Conservation (phyloP, 345 rosid species). For the Dimocarpus longan region DNA sequence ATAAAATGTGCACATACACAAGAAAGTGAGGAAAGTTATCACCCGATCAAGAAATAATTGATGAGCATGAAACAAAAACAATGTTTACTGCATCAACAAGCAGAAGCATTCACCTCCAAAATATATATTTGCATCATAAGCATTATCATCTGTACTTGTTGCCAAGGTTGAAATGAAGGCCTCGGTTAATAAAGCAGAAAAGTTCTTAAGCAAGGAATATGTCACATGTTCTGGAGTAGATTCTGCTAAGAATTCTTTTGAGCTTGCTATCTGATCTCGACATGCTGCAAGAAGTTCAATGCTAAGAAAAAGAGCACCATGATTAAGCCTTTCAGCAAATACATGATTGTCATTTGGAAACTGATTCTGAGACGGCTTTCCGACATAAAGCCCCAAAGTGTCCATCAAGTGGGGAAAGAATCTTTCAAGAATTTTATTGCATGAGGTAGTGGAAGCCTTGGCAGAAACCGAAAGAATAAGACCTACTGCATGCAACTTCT, state of each 20-base stretch:
- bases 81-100: conserved; percentile 24
- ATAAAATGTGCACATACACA: neutral
- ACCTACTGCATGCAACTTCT: conserved; percentile 59
- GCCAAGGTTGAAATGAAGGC: conserved; percentile 48
- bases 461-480: conserved; percentile 66
- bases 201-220: conserved; percentile 54
- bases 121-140: conserved; percentile 40
- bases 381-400: conserved; percentile 47
- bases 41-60: neutral
- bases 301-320: conserved; percentile 73
- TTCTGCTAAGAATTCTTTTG: conserved; percentile 27
- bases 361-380: conserved; percentile 34
- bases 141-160: conserved; percentile 29
- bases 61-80: conserved; percentile 10
- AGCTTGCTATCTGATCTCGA: conserved; percentile 51
- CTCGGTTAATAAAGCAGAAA: conserved; percentile 48
- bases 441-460: conserved; percentile 60
- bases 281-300: conserved; percentile 71
- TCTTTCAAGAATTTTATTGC: conserved; percentile 57
- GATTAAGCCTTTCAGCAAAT: conserved; percentile 41
- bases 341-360: conserved; percentile 28
- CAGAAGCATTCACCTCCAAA: conserved; percentile 66
- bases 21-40: neutral
- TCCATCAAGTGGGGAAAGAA: conserved; percentile 62
- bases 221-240: conserved; percentile 39